phyloP scores from a whole-genome alignment of 78 protist species.

The Guillardia theta region DNA sequence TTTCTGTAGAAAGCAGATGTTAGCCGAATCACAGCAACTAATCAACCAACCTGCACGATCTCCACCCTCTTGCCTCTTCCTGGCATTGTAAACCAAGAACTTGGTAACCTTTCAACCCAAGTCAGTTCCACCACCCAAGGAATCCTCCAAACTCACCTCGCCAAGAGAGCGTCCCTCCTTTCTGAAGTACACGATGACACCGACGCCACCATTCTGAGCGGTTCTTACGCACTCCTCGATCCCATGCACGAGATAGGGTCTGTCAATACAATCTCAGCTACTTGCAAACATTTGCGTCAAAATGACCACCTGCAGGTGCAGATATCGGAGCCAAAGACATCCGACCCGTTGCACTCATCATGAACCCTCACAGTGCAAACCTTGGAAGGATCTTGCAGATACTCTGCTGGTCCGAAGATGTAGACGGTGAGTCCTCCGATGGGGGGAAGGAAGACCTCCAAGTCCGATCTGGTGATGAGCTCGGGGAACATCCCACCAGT shows the following conservation, averaged over 20 bases:
- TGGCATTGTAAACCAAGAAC: constrained; percentile 63
- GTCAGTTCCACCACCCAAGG: too few relatives aligned
- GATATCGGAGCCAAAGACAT: constrained; percentile 63
- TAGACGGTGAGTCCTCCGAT: constrained; percentile 24
- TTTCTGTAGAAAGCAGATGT: too few relatives aligned
- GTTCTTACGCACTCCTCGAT: constrained; percentile 48
- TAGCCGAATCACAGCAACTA: too few relatives aligned
- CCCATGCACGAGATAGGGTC: constrained; percentile 56
- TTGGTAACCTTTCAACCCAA: too few relatives aligned
- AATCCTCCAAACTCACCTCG: too few relatives aligned
- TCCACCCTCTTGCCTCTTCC: constrained; percentile 28
- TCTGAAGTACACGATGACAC: constrained; percentile 59
- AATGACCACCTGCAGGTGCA: constrained; percentile 58
- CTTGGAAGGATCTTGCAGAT: constrained; percentile 14
- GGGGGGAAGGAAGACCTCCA: constrained; percentile 49
- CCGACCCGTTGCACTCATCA: constrained; percentile 68
- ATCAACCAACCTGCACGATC: too few relatives aligned
- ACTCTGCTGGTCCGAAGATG: constrained; percentile 47
- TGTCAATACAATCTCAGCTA: too few relatives aligned
- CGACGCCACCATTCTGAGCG: constrained; percentile 53
- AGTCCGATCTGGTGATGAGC: constrained; percentile 50
- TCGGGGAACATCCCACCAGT: constrained; percentile 45
- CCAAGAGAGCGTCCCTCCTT: constrained; percentile 60
- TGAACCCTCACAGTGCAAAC: constrained; percentile 49
- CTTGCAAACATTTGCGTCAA: too few relatives aligned